Percentiles rank a stretch among this genome's conserved stretches.
These are phyloP conservation scores for Phytophthora sp. DNA, from an alignment of 352 stramenopile species.

Conservation along the genomic window DNA sequence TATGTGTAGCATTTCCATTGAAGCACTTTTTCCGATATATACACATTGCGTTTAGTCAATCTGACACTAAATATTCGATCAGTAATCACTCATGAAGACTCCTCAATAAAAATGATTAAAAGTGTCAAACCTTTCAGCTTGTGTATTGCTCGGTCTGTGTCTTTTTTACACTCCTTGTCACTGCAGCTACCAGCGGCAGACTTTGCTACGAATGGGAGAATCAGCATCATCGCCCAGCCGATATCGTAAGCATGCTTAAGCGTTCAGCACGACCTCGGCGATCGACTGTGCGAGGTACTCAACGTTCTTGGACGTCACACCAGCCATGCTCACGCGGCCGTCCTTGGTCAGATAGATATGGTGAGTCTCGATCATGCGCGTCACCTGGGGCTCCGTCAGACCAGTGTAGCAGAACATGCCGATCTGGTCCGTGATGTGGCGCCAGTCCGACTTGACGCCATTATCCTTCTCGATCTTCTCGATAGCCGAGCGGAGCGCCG, in stretches of 20 bases:
- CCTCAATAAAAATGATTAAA: background rate
- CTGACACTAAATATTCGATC: too few species aligned
- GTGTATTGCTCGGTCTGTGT: constrained; percentile 21
- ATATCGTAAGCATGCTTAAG: constrained; percentile 43
- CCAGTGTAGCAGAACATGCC: constrained; percentile 99
- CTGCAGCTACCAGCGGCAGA: constrained; percentile 16
- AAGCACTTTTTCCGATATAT: constrained; percentile 11
- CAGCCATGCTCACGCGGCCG: constrained; percentile 98
- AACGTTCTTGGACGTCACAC: constrained; percentile 97
- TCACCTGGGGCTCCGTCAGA: constrained; percentile 94
- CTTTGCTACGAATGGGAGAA: background rate
- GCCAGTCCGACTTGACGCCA: constrained; percentile 92
- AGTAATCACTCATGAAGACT: constrained; percentile 8
- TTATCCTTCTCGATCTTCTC: constrained; percentile 80
- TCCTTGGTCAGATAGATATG: constrained; percentile 99
- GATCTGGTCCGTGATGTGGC: constrained; percentile 99
- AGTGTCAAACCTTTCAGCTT: constrained; percentile 17
- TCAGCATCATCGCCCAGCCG: constrained; percentile 11
- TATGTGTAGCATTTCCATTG: background rate
- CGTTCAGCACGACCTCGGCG: constrained; percentile 91
- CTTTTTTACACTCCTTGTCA: constrained; percentile 31
- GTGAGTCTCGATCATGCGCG: constrained; percentile 94
- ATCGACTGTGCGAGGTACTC: constrained; percentile 97
- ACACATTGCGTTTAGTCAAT: constrained; percentile 14
- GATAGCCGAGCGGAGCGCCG: constrained; percentile 77